Base-by-base conservation (phyloP, 768 basidiomycete species). In the Lactarius tabidus region DNA sequence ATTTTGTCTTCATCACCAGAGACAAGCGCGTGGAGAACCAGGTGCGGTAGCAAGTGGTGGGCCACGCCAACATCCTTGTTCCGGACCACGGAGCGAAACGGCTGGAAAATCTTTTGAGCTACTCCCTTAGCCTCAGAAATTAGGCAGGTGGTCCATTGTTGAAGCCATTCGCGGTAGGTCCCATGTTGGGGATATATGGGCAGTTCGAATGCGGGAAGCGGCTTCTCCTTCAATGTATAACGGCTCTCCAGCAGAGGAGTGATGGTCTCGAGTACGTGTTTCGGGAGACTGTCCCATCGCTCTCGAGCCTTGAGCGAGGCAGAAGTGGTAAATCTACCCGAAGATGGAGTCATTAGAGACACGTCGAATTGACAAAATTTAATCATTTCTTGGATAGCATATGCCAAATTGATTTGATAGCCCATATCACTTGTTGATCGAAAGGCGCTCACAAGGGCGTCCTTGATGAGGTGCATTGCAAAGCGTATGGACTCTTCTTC, bases 111-210 rank as follows among this genome's bases (percentile, higher is more conserved):
- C 67, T 80, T 79, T 17, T 93, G 91, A 58, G 78, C 80, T 3
- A 69, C 67, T 23, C 85, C 85, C 1, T 85, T 81, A 8, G 83
- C 85, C 62, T 79, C 82, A 14, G 83, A 80, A 61, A 98, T 91
- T 39, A 99, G 82, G 74, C 93, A 82, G 12, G 83, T 79, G 1
- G 93, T 87, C 94, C 95, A 98, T 0, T 84, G 73, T 69, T 96
- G 94, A 38, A 98, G 84, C 97, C 97, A 99, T 75, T 98, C 95
- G 48, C 95, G 86, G 75, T 98, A 99, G 0, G 93, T 96, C 2
- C 84, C 74, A 63, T 87, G 82, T 6, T 77, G 76, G 1, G 84
- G 81, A 76, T 98, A 99, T 62, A 98, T 86, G 2, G 96, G 95
- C 68, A 88, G 84, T 57, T 79, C 78, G 2, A 75, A 71, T 2